phyloP scores from a whole-genome alignment of 306 rosid genomes.

The Begonia fuchsioides region DNA sequence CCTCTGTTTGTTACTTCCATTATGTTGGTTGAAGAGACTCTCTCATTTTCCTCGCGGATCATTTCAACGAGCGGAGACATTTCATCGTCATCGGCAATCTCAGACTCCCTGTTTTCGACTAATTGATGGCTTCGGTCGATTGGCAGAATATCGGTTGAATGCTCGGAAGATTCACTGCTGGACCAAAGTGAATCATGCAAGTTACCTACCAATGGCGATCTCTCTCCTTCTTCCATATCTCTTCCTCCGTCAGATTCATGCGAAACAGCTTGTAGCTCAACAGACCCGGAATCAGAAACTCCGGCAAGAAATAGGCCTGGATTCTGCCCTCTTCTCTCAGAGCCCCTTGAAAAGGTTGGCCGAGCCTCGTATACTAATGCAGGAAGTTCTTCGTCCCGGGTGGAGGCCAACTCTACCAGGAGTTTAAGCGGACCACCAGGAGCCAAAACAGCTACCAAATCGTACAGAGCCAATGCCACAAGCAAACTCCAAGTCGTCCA shows the following conservation, averaged over 20 bases:
- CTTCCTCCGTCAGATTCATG: slow-evolving; percentile 12
- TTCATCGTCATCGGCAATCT: slow-evolving; percentile 28
- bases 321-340: slow-evolving; percentile 15
- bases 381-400: slow-evolving; percentile 79
- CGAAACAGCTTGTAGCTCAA: slow-evolving; percentile 61
- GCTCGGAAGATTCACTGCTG: slow-evolving; percentile 22
- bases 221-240: slow-evolving; percentile 26
- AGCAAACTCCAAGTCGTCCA: slow-evolving; percentile 92
- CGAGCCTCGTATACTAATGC: slow-evolving; percentile 89
- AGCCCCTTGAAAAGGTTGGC: slow-evolving; percentile 30
- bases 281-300: slow-evolving; percentile 37
- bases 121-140: slow-evolving; percentile 10
- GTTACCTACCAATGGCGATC: slow-evolving; percentile 40
- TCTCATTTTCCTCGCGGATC: slow-evolving; percentile 18
- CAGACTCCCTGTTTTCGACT: slow-evolving; percentile 17
- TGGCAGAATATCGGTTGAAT: slow-evolving; percentile 12
- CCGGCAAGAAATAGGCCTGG: slow-evolving; percentile 47
- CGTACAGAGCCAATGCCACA: slow-evolving; percentile 69
- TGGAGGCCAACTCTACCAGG: slow-evolving; percentile 75
- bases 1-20: slow-evolving; percentile 40
- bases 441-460: slow-evolving; percentile 78
- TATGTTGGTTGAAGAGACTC: slow-evolving; percentile 13
- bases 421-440: slow-evolving; percentile 92
- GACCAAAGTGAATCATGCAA: slow-evolving; percentile 15
- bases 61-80: slow-evolving; percentile 57